Evolutionary conservation across 2,329 filamentous ascomycete genomes (phyloP).

Genomic region (Coleophoma cylindrospora): DNA sequence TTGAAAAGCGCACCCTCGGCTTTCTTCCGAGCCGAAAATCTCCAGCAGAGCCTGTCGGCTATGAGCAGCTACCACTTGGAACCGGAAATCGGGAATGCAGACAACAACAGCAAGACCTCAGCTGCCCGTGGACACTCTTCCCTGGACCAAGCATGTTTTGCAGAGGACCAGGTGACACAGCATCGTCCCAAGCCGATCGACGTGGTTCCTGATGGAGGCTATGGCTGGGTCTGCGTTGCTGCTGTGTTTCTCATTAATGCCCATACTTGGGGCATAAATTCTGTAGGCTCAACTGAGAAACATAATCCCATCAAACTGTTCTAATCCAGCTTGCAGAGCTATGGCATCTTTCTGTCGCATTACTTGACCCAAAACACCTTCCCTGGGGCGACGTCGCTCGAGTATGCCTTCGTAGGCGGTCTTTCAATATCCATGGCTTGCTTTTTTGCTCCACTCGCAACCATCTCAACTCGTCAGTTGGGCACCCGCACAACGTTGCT

Average conservation of each 20-base stretch:
- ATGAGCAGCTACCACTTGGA: no score
- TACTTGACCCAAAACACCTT: constrained; percentile 64
- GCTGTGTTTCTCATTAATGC: constrained; percentile 37
- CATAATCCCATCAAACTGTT: neutral
- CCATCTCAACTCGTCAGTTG: constrained; percentile 42
- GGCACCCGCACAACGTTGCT: constrained; percentile 62
- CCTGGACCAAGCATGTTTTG: no score
- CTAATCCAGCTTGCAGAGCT: constrained; percentile 35
- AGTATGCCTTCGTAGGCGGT: constrained; percentile 75
- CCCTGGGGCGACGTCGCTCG: constrained; percentile 55
- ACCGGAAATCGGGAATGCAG: no score
- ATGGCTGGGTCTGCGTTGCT: constrained; percentile 50
- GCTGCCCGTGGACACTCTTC: no score
- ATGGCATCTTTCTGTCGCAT: constrained; percentile 72
- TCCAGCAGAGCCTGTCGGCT: no score
- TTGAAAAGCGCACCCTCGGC: no score
- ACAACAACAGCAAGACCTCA: no score
- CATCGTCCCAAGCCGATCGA: constrained; percentile 19
- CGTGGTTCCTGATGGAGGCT: constrained; percentile 48
- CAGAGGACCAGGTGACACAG: neutral
- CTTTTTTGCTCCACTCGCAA: constrained; percentile 56
- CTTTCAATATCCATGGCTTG: constrained; percentile 63
- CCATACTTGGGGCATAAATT: constrained; percentile 39
- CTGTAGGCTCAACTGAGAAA: constrained; percentile 11
- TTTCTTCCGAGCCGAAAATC: no score